Evolutionary conservation across 495 filamentous ascomycete species (phyloP).

Genomic region (Lasiosphaeris hirsuta): DNA sequence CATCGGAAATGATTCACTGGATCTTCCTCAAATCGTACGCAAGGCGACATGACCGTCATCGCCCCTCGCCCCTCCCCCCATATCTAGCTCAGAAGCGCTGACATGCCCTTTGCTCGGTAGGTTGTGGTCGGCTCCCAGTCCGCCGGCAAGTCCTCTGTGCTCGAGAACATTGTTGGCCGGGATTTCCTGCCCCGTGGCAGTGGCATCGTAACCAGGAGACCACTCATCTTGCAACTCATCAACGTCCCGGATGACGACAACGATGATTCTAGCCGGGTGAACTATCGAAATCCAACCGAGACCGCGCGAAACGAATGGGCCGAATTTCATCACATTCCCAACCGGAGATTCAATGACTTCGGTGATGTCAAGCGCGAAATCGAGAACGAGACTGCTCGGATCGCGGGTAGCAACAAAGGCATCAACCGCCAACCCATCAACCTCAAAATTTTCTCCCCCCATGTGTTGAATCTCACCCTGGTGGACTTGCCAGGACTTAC

Average conservation of each 20-base stretch:
- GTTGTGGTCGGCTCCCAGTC: conserved; percentile 99
- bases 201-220: conserved; percentile 91
- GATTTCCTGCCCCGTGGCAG: conserved; percentile 96
- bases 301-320: conserved; percentile 73
- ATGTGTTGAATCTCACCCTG: conserved; percentile 93
- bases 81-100: not conserved
- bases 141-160: conserved; percentile 97
- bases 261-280: conserved; percentile 56
- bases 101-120: conserved; percentile 43
- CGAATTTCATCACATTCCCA: conserved; percentile 92
- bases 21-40: conserved; percentile 95
- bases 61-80: too few species aligned
- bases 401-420: conserved; percentile 96
- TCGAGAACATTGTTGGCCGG: conserved; percentile 97
- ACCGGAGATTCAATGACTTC: conserved; percentile 90
- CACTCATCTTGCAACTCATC: conserved; percentile 95
- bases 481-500: conserved; percentile 95
- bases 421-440: conserved; percentile 98
- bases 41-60: too few species aligned
- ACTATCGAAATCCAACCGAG: conserved; percentile 44
- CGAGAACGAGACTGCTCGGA: conserved; percentile 90
- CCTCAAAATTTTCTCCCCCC: conserved; percentile 96
- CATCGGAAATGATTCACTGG: conserved; percentile 96
- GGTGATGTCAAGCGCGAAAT: conserved; percentile 91
- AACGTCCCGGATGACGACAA: conserved; percentile 85